Evolutionary conservation across 2,329 filamentous ascomycete genomes (phyloP), one percentile per base, ranked within the genome.

Genomic region (Penicillium olsonii): DNA sequence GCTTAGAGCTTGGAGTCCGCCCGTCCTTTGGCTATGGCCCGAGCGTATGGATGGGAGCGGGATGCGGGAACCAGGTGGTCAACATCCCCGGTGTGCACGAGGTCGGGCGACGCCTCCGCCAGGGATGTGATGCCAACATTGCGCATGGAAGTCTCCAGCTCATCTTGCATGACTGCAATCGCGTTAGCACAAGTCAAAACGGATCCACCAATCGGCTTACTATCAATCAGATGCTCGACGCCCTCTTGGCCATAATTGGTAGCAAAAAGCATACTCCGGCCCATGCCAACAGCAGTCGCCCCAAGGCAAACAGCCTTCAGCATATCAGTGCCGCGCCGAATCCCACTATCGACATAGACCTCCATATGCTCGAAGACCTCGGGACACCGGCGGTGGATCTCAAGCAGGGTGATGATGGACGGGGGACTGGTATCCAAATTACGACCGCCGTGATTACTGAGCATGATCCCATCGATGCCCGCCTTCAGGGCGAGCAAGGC

Each of bases 401-500:
- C 79, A 2, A 82, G 62, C 0, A 82, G 68, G 0, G 78, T 77
- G 15, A 82, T 67, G 6, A 82, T 76, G 0, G 74, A 74, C 0
- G 79, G 75, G 24, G 63, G 78, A 35, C 67, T 72, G 26, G 77
- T 79, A 43, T 84, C 81, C 1, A 82, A 68, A 1, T 79, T 78
- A 22, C 82, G 69, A 3, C 82, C 82, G 15, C 82, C 81, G 47
- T 84, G 82, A 52, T 84, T 84, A 52, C 77, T 81, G 27, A 84
- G 55, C 49, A 82, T 64, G 39, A 84, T 79, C 1, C 80, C 81
- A 49, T 81, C 75, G 40, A 79, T 69, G 0, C 79, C 79, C 45
- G 72, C 65, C 37, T 77, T 65, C 45, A 78, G 72, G 0, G 81
- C 80, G 31, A 73, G 59, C 12, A 71, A 72, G 0, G 81, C 81